Base-by-base conservation (phyloP, 495 filamentous ascomycete genomes). In the Hypoxylon subgilvum region DNA sequence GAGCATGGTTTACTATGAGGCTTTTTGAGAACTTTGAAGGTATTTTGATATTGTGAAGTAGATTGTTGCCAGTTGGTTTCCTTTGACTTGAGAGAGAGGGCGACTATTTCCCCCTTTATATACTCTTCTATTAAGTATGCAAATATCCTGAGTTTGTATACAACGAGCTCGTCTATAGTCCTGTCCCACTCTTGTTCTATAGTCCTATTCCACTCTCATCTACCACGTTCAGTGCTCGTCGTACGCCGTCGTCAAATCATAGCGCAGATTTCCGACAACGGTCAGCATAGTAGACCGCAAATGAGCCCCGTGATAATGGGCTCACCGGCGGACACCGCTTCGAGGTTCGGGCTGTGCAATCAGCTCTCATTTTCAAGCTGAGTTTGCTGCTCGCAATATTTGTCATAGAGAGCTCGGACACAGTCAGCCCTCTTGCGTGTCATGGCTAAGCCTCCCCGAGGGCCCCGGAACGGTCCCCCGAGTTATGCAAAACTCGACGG, bases 341-440 rank as follows among this genome's bases (percentile, higher is more conserved):
- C n/a, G n/a, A n/a, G n/a, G n/a, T n/a, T n/a, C n/a, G n/a, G n/a
- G n/a, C n/a, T n/a, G n/a, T n/a, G n/a, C n/a, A n/a, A n/a, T n/a
- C n/a, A n/a, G n/a, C n/a, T n/a, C n/a, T n/a, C n/a, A n/a, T n/a
- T n/a, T n/a, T n/a, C n/a, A n/a, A n/a, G n/a, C n/a, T n/a, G n/a
- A n/a, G n/a, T n/a, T n/a, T n/a, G n/a, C n/a, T n/a, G n/a, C n/a
- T n/a, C n/a, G n/a, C n/a, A n/a, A n/a, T n/a, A n/a, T n/a, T n/a
- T n/a, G n/a, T n/a, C n/a, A n/a, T n/a, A n/a, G n/a, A n/a, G 39
- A 41, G 10, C n/a, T 41, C 25, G n/a, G 10, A 41, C 39, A 41
- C 39, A 41, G 39, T 41, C 39, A 41, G 39, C 39, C 21, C 39
- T 41, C 39, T 23, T 12, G 39, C 18, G 12, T 41, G 39, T 21